phyloP scores from a whole-genome alignment of 2,329 filamentous ascomycete species.

The Colletotrichum sidae region DNA sequence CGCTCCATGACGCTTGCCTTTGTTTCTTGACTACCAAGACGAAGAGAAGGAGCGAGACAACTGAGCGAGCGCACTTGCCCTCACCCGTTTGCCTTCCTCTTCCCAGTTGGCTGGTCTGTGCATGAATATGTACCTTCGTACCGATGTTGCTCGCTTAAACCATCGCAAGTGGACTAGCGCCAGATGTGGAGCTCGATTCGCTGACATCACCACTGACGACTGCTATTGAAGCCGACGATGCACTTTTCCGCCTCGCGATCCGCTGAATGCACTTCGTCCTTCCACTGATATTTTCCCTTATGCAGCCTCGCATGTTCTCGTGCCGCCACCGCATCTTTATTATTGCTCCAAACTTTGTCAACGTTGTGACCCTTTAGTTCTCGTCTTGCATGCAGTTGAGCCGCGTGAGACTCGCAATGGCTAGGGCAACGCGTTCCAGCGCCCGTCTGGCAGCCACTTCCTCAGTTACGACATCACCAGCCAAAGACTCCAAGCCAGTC shows the following conservation, averaged over 20 bases:
- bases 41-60: too few relatives aligned
- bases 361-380: too few relatives aligned
- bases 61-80: too few relatives aligned
- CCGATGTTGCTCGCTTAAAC: too few relatives aligned
- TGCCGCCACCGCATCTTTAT: neutral
- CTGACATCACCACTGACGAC: slow-evolving; percentile 37
- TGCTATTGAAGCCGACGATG: slow-evolving; percentile 12
- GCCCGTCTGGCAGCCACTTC: slow-evolving; percentile 24
- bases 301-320: slow-evolving; percentile 1
- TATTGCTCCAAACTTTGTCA: too few relatives aligned
- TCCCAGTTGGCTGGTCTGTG: too few relatives aligned
- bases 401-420: slow-evolving; percentile 8
- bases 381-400: neutral
- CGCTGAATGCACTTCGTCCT: neutral
- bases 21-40: too few relatives aligned
- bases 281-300: slow-evolving; percentile 10
- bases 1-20: too few relatives aligned
- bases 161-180: neutral
- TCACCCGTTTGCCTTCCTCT: too few relatives aligned
- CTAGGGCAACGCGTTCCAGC: slow-evolving; percentile 37
- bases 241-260: slow-evolving; percentile 16
- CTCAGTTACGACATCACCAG: neutral
- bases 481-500: neutral
- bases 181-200: slow-evolving; percentile 8
- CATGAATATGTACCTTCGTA: too few relatives aligned